Evolutionary conservation across 2,329 filamentous ascomycete genomes (phyloP), one percentile per base, ranked within the genome.

Genomic region (Stachybotrys chlorohalonatus): DNA sequence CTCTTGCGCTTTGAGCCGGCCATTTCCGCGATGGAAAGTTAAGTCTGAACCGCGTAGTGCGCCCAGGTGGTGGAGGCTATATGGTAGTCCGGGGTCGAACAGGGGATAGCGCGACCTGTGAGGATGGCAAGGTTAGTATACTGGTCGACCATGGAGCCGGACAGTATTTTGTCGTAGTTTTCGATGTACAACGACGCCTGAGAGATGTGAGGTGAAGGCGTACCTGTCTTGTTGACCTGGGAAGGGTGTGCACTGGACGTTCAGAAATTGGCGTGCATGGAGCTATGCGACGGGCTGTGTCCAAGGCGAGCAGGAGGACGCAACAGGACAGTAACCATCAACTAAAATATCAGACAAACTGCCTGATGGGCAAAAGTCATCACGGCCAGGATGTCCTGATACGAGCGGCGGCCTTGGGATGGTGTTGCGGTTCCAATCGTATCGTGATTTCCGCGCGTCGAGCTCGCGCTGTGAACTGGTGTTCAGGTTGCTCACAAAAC

Each of bases 1-100:
- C 78, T 73, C 75, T 85, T 86, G 53, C 83, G 73, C 66, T 84
- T 84, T 55, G 67, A 66, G 49, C 36, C 36, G 13, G 62, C 64
- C 70, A 72, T 71, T n/a, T 52, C 54, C 52, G 46, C 47, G 24
- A 48, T 49, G 47, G 8, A 13, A 9, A 9, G 13, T 42, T 9
- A 13, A 9, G 2, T 42, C 24, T 24, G 24, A 24, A 24, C 24
- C 24, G 24, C 24, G 24, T 24, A 24, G 24, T 24, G 24, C 24
- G 24, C 24, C 24, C 24, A 24, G 24, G 24, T 24, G 24, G 24
- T 24, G 24, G 24, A 24, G 24, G 24, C 24, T 24, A 24, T 24
- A 24, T 24, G 24, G 24, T 24, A 13, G 36, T 13, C 13, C 36
- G 36, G 36, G 36, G 36, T 13, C 8, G 36, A 42, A 13, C 36